Evolutionary conservation across 2,329 filamentous ascomycete genomes (phyloP), one percentile per base, ranked within the genome.

Genomic region (Allantophomopsis lycopodina): DNA sequence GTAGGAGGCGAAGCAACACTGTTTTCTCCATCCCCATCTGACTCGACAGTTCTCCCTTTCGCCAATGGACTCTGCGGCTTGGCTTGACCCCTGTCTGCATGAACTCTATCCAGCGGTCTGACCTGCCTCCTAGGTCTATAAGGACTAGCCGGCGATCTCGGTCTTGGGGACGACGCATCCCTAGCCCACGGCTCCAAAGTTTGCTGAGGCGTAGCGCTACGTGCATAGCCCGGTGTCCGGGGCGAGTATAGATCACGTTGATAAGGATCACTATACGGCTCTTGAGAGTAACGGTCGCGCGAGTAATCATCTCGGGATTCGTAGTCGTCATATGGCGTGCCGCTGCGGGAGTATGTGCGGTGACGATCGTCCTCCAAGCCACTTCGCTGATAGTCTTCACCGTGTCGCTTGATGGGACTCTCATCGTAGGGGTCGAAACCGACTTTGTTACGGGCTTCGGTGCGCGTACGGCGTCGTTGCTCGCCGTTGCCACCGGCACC

Each of bases 371-470:
- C 43, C 5, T 30, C 34, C 2, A 44, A 35, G 10, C 36, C 39
- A 7, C 48, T 23, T 42, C 62, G 56, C 36, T 76, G 66, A 47
- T 81, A 80, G n/a, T 77, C 74, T 51, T 83, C 78, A 2, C 75
- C 74, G 14, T 45, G 44, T 17, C 43, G 63, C 53, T 83, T 83
- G 38, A 83, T 63, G 0, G 79, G 79, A 41, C 73, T 79, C 53
- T 83, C 79, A 43, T 83, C 74, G 53, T 83, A 83, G 0, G 79
- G 79, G 52, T 83, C 79, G 58, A 81, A 83, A 11, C 79, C 79
- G 0, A 83, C 75, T 36, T 73, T 63, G 37, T 66, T 60, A 16
- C 73, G 57, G 4, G 79, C 79, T 45, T 80, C 74, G 4, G 67
- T 60, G 12, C 79, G 65, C 1, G 77, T 64, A 0, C 68, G 65